These are phyloP conservation scores for Toxicodendron radicans DNA, from an alignment of 345 rosid genomes.

Conservation along the genomic window DNA sequence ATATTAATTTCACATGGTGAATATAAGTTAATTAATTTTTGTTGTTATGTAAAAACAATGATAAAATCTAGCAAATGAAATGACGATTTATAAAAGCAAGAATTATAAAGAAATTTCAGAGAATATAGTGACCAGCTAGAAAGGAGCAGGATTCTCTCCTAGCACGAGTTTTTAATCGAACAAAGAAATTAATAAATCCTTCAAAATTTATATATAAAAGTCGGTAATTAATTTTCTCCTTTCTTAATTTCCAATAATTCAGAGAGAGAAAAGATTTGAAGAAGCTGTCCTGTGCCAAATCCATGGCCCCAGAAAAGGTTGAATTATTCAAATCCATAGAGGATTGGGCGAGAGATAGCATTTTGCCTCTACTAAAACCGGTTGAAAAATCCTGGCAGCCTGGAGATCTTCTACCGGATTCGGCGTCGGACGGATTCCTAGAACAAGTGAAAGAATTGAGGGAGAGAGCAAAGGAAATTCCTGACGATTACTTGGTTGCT, in stretches of 20 bases:
- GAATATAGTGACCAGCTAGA: too few relatives aligned
- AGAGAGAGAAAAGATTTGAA: background rate
- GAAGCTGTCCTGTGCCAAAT: slow-evolving; percentile 4
- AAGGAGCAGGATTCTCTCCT: too few relatives aligned
- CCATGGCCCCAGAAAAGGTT: slow-evolving; percentile 27
- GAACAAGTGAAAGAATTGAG: slow-evolving; percentile 19
- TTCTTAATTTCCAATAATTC: background rate
- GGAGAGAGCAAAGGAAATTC: slow-evolving; percentile 7
- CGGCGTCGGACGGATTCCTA: slow-evolving; percentile 1
- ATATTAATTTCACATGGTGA: too few relatives aligned
- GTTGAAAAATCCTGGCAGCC: slow-evolving; percentile 37
- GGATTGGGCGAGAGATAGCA: slow-evolving; percentile 25
- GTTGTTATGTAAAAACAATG: too few relatives aligned
- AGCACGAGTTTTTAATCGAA: too few relatives aligned
- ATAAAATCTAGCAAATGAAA: too few relatives aligned
- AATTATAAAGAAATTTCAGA: too few relatives aligned
- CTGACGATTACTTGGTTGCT: slow-evolving; percentile 30
- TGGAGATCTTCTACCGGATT: slow-evolving; percentile 16
- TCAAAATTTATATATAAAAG: too few relatives aligned
- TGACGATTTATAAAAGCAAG: too few relatives aligned
- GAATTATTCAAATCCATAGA: slow-evolving; percentile 28
- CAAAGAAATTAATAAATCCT: too few relatives aligned
- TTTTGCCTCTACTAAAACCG: slow-evolving; percentile 30
- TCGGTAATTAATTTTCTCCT: too few relatives aligned
- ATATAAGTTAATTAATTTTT: too few relatives aligned